Conservation (phyloP, 2,329 filamentous ascomycete genomes). For the Xylariaceae sp. region DNA sequence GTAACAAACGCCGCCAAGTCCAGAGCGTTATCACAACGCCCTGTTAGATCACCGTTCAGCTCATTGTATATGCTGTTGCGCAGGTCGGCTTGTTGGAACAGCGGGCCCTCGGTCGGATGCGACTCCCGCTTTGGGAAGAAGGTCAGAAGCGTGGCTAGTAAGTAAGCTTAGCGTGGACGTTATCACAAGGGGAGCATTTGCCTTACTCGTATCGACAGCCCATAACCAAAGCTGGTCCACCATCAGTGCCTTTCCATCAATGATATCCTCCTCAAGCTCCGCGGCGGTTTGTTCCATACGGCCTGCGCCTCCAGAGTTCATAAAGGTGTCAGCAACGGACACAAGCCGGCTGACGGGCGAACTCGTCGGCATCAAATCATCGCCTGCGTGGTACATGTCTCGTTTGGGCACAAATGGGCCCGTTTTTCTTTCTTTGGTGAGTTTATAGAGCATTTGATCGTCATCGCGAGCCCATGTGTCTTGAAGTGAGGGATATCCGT, state of each 20-base stretch:
- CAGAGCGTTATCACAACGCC: conserved; percentile 58
- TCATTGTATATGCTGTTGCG: conserved; percentile 65
- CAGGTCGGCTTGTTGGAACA: conserved; percentile 60
- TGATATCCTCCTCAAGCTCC: conserved; percentile 35
- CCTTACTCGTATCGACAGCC: conserved; percentile 53
- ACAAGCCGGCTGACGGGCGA: conserved; percentile 23
- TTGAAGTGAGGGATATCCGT: conserved; percentile 58
- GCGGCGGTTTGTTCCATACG: conserved; percentile 32
- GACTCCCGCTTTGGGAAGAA: conserved; percentile 57
- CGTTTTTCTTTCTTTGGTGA: conserved; percentile 49
- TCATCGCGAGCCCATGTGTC: conserved; percentile 61
- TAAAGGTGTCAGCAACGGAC: conserved; percentile 17
- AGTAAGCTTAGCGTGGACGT: neutral
- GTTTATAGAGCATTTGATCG: conserved; percentile 66
- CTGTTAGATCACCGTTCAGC: conserved; percentile 61
- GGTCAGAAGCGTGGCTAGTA: conserved; percentile 47
- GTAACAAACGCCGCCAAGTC: conserved; percentile 63
- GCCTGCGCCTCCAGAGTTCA: conserved; percentile 13
- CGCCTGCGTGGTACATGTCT: conserved; percentile 26
- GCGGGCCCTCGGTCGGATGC: conserved; percentile 50
- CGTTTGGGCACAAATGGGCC: conserved; percentile 17
- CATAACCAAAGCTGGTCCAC: conserved; percentile 65
- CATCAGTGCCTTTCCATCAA: conserved; percentile 61
- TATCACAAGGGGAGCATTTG: neutral
- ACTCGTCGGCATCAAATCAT: conserved; percentile 10